Evolutionary conservation across 1,284 basidiomycete genomes (phyloP), one percentile per base, ranked within the genome.

Genomic region (Jaminaea rosea): DNA sequence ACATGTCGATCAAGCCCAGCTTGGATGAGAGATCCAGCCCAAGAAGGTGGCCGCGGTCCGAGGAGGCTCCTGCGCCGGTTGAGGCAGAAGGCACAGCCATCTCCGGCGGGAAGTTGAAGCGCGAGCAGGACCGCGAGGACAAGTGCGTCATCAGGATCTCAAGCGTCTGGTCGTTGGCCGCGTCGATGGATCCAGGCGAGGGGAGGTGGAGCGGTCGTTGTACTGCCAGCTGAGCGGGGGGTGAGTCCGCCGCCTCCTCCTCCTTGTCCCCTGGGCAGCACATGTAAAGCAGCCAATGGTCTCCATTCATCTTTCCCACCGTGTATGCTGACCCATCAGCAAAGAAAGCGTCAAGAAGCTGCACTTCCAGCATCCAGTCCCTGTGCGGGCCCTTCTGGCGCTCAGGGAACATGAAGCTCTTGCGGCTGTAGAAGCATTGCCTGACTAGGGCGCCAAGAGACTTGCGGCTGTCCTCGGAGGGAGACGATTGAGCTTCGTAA

Each of bases 331-430:
- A 83, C 46, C 92, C 92, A 73, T 56, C 44, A 46, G 76, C 77
- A 75, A 99, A 97, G 61, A 91, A 84, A 58, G 82, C 82, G 74
- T 98, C 93, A 47, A 98, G 81, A 71, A 85, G 94, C 53, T 84
- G 81, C 59, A 97, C 87, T 77, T 99, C 94, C 56, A 88, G 82
- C 62, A 83, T 83, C 94, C 94, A 99, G 74, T 92, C 88, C 58
- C 84, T 81, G 77, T 99, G 94, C 26, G 93, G 93, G 2, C 91
- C 92, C 37, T 80, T 79, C 74, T 99, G 94, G 42, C 87, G 83
- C 75, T 98, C 94, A 15, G 94, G 94, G 76, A 98, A 98, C 87
- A 98, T 97, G 82, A 98, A 98, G 9, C 87, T 86, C 78, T 98
- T 99, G 68, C 93, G 85, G 46, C 90, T 94, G 79, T 98, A 99